phyloP scores from a whole-genome alignment of 345 rosid genomes.

The Dimocarpus longan region DNA sequence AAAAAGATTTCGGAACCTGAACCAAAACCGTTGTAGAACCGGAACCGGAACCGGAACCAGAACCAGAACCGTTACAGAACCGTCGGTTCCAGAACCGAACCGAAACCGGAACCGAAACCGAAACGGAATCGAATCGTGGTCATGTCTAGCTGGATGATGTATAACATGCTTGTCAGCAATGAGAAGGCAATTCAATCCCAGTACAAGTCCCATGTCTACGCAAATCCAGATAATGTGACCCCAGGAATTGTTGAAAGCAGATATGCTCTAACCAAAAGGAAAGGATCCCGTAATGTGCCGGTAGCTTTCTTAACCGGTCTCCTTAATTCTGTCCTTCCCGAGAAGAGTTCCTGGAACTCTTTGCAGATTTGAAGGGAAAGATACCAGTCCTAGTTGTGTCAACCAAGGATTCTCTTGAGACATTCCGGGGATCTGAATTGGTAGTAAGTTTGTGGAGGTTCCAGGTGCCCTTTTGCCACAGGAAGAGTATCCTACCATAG shows the following conservation, averaged over 20 bases:
- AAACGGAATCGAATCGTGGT: too few species aligned
- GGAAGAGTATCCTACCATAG: conserved; percentile 78
- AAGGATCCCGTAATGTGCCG: conserved; percentile 83
- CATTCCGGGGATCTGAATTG: conserved; percentile 65
- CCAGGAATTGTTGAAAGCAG: conserved; percentile 45
- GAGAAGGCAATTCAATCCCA: conserved; percentile 85
- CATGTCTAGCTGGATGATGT: conserved; percentile 98
- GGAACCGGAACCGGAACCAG: too few species aligned
- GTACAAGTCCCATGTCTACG: conserved; percentile 87
- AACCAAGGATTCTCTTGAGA: conserved; percentile 66
- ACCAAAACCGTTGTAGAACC: too few species aligned
- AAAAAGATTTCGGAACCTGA: too few species aligned
- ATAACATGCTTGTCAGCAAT: conserved; percentile 92
- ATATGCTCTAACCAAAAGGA: conserved; percentile 60
- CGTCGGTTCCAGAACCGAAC: too few species aligned
- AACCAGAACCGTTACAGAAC: too few species aligned
- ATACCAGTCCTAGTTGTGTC: conserved; percentile 67
- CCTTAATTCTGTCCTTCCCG: conserved; percentile 77
- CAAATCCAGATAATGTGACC: conserved; percentile 79
- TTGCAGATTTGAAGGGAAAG: conserved; percentile 64
- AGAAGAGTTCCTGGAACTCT: conserved; percentile 71
- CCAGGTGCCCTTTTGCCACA: conserved; percentile 89
- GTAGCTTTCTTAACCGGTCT: conserved; percentile 93
- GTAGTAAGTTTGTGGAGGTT: conserved; percentile 71
- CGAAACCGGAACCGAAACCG: too few species aligned